phyloP scores from a whole-genome alignment of 1,284 basidiomycete species.

The Ustanciosporium gigantosporum region DNA sequence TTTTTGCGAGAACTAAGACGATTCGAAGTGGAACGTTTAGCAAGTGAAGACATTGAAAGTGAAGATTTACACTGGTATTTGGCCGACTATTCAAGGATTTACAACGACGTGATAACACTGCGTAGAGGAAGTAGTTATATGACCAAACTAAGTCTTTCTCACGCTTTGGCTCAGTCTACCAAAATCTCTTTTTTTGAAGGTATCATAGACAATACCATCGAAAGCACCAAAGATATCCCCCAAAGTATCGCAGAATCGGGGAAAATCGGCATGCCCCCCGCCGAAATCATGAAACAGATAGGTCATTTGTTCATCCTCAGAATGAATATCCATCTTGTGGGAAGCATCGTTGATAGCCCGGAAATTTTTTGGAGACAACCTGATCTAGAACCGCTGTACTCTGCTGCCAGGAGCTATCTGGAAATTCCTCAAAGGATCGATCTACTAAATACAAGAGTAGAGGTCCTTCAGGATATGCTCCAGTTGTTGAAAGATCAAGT shows the following conservation, averaged over 20 bases:
- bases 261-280: constrained; percentile 72
- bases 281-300: constrained; percentile 96
- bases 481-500: constrained; percentile 93
- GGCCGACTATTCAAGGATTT: constrained; percentile 86
- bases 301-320: constrained; percentile 84
- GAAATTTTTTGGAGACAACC: constrained; percentile 83
- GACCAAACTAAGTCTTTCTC: constrained; percentile 93
- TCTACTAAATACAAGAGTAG: constrained; percentile 88
- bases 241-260: constrained; percentile 90
- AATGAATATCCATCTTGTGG: constrained; percentile 93
- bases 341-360: constrained; percentile 90
- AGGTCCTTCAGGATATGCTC: constrained; percentile 93
- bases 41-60: constrained; percentile 69
- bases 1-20: constrained; percentile 81
- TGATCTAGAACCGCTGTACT: constrained; percentile 91
- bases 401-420: constrained; percentile 80
- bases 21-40: constrained; percentile 85
- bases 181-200: constrained; percentile 80
- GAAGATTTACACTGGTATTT: constrained; percentile 97
- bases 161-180: constrained; percentile 91
- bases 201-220: constrained; percentile 87
- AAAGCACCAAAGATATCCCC: constrained; percentile 94
- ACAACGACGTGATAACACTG: constrained; percentile 96
- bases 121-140: constrained; percentile 93
- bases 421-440: constrained; percentile 94